Percentiles rank a stretch among this genome's conserved stretches.
phyloP scores from a whole-genome alignment of 2,329 filamentous ascomycete genomes.

The Sphaceloma murrayae region DNA sequence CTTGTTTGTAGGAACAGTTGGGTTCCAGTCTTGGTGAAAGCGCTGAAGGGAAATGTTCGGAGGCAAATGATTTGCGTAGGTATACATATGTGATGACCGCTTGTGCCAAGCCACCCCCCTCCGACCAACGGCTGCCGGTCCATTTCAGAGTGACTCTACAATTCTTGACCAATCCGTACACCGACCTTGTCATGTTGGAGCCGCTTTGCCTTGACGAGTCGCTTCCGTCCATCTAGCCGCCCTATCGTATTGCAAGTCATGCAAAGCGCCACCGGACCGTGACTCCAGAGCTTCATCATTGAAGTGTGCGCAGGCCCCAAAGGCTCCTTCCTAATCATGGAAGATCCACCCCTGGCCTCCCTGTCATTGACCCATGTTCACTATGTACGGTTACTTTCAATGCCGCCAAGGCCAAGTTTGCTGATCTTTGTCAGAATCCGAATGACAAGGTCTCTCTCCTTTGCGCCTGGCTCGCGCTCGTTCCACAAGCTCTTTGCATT shows the following conservation, averaged over 20 bases:
- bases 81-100: too few relatives aligned
- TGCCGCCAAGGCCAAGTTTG: not conserved
- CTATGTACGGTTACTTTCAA: constrained; percentile 54
- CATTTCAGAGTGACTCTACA: constrained; percentile 7
- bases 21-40: too few relatives aligned
- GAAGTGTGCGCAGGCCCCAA: too few relatives aligned
- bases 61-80: too few relatives aligned
- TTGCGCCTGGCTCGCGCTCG: constrained; percentile 87
- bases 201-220: not conserved
- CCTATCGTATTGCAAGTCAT: too few relatives aligned
- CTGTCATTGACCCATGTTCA: constrained; percentile 92
- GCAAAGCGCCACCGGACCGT: too few relatives aligned
- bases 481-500: constrained; percentile 84
- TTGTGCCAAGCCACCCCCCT: not conserved
- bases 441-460: constrained; percentile 72
- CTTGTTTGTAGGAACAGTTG: too few relatives aligned
- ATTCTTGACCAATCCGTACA: constrained; percentile 9
- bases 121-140: too few relatives aligned
- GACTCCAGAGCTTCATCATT: too few relatives aligned
- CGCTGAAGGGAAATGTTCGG: too few relatives aligned
- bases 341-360: constrained; percentile 61
- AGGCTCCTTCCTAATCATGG: too few relatives aligned
- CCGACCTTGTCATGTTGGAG: not conserved
- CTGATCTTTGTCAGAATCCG: constrained; percentile 57
- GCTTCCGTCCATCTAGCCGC: too few relatives aligned